Evolutionary conservation across 352 stramenopile genomes (phyloP), one percentile per base, ranked within the genome.

Genomic region (Pythium oligandrum): DNA sequence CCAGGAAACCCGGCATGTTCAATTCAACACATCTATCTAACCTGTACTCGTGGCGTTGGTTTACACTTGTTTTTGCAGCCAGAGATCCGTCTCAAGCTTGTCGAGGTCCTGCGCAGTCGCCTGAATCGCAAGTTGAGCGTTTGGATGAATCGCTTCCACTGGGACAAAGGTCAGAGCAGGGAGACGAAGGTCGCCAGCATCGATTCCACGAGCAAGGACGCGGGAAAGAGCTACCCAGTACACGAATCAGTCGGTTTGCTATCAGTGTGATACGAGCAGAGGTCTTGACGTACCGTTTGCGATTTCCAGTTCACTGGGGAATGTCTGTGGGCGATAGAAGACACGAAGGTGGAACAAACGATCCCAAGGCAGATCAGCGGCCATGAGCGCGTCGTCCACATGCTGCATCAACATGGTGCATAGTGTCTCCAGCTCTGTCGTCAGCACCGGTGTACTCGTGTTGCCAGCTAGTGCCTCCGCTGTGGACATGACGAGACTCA

Each of bases 31-130:
- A 26, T 26, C 17, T 26, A 26, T 26, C 17, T 26, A 26, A 26
- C 17, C 17, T 26, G 17, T 26, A 26, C 17, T 26, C 17, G 17
- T 26, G 17, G 26, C 2, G n/a, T 45, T 35, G 32, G 10, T 43
- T 63, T 83, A 93, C 42, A 85, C 76, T 53, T 92, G 75, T 44
- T 83, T 81, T 42, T 74, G 74, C 47, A 94, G 63, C 84, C 84
- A 94, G 17, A 94, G 62, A 53, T 94, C 82, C 4, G 84, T 92
- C 55, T 94, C 84, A 4, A 94, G 52, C 48, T 85, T 86, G 37
- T 94, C 84, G 26, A 90, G 52, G 49, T 94, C 82, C 51, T 91
- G 78, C 12, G 78, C 80, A 5, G 78, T 86, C 47, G 88, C 69
- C 40, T 93, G 80, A 17, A 90, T 40, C 1, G 75, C 76, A 39